phyloP scores from a whole-genome alignment of 163 green algal genomes.

The Chloromonas sp. region DNA sequence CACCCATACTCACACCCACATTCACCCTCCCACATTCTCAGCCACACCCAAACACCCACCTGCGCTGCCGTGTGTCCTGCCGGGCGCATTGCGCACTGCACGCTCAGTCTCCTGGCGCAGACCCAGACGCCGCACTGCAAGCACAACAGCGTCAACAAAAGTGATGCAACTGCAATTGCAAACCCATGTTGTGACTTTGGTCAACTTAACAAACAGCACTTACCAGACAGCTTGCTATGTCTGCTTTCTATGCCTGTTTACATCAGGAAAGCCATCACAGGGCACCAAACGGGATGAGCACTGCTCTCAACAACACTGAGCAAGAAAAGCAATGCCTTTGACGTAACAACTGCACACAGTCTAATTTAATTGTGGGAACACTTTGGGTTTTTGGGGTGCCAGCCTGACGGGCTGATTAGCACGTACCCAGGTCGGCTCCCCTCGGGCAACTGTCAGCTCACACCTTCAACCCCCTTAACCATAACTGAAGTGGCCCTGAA shows the following conservation, averaged over 20 bases:
- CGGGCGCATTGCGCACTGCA: constrained; percentile 33
- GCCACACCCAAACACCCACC: constrained; percentile 1
- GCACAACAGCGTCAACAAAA: neutral
- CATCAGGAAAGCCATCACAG: neutral
- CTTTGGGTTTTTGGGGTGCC: too few species aligned
- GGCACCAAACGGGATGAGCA: neutral
- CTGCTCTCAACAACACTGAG: neutral
- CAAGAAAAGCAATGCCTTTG: neutral
- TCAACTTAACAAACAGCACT: neutral
- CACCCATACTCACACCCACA: neutral
- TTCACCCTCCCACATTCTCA: neutral
- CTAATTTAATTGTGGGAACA: too few species aligned
- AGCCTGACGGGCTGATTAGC: too few species aligned
- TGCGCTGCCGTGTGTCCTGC: constrained; percentile 21
- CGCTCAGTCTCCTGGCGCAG: constrained; percentile 60
- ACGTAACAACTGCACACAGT: too few species aligned
- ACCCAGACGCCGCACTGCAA: constrained; percentile 49
- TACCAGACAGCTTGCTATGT: neutral
- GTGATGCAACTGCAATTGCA: neutral
- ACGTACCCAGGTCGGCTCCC: too few species aligned
- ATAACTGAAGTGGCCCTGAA: neutral
- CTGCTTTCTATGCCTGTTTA: neutral
- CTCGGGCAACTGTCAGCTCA: too few species aligned
- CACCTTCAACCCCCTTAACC: too few species aligned
- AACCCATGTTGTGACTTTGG: neutral